Base-by-base conservation (phyloP, 2,329 filamentous ascomycete species). In the Ceratocystis variospora region DNA sequence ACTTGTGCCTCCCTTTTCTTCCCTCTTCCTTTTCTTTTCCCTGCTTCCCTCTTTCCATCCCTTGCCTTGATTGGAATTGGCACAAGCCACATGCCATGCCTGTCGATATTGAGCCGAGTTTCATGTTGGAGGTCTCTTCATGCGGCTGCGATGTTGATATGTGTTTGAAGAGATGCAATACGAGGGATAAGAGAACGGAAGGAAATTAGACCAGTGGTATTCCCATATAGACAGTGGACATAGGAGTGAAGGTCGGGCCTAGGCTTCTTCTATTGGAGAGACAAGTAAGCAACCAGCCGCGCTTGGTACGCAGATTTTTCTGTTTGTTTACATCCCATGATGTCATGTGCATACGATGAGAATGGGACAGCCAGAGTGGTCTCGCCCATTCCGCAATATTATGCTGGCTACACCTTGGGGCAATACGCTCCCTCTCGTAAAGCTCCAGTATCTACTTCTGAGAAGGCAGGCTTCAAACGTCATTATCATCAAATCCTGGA, bases 61-160 rank as follows among this genome's bases (percentile, higher is more conserved):
- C 53, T 57, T 57, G 53, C 22, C 17, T 57, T 12, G 8, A 31
- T 31, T 19, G 22, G 53, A 57, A 57, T 33, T 31, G 19, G 53
- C n/a, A 53, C 22, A 31, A 57, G 53, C 53, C 28, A 57, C 53
- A 57, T 57, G 53, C 53, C 53, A 57, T 57, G 53, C 28, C 53
- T 57, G 12, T 57, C 53, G 28, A 57, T 57, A 33, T 57, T 41
- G 53, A 57, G 15, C 53, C 53, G 53, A 31, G 53, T 57, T 57
- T 57, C 53, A 57, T 57, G 53, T 57, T 57, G 12, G 22, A 31
- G 28, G 53, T 55, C 25, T 12, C 37, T 41, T 31, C 50, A 55
- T 25, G 50, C 50, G 50, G 25, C 25, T 31, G 53, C 53, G 53
- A 57, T 57, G 25, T n/a, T 25, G 53, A 41, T 41, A 15, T 57